Percentiles rank a stretch among this genome's conserved stretches.
Evolutionary conservation across 805 yeast genomes (phyloP).

Genomic region (Dipodascopsis uninucleata): DNA sequence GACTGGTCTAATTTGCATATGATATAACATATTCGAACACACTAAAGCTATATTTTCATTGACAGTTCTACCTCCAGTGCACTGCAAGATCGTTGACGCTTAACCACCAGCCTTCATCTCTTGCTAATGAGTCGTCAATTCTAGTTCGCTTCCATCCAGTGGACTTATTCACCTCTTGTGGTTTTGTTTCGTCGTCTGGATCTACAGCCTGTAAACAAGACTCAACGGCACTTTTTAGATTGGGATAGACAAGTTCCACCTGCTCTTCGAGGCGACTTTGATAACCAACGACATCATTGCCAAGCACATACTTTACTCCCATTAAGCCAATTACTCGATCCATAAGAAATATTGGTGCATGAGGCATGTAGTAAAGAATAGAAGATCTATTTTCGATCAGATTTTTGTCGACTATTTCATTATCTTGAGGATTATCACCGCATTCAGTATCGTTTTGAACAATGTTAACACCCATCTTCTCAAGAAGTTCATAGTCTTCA

Average conservation of each 20-base stretch:
- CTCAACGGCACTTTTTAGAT: background rate
- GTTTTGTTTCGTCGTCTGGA: background rate
- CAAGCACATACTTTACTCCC: slow-evolving; percentile 19
- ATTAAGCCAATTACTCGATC: slow-evolving; percentile 23
- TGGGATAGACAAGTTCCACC: slow-evolving; percentile 8
- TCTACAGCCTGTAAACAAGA: slow-evolving; percentile 1
- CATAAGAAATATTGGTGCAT: slow-evolving; percentile 54
- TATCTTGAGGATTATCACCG: slow-evolving; percentile 1
- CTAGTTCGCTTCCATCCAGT: slow-evolving; percentile 15
- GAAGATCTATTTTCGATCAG: slow-evolving; percentile 1
- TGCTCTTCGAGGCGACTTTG: slow-evolving; percentile 12
- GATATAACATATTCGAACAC: background rate
- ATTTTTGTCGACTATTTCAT: background rate
- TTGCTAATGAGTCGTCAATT: slow-evolving; percentile 15
- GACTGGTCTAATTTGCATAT: background rate
- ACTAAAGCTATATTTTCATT: slow-evolving; percentile 3
- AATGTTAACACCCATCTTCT: slow-evolving; percentile 31
- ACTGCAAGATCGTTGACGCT: slow-evolving; percentile 26
- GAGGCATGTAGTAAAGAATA: slow-evolving; percentile 63
- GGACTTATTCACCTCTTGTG: background rate
- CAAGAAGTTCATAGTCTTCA: slow-evolving; percentile 43
- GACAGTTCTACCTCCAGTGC: slow-evolving; percentile 19
- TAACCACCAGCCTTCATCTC: slow-evolving; percentile 25
- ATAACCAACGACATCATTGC: slow-evolving; percentile 24
- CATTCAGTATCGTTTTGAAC: slow-evolving; percentile 9